phyloP scores from a whole-genome alignment of 2,329 filamentous ascomycete genomes.

The Sarocladiaceae sp. region DNA sequence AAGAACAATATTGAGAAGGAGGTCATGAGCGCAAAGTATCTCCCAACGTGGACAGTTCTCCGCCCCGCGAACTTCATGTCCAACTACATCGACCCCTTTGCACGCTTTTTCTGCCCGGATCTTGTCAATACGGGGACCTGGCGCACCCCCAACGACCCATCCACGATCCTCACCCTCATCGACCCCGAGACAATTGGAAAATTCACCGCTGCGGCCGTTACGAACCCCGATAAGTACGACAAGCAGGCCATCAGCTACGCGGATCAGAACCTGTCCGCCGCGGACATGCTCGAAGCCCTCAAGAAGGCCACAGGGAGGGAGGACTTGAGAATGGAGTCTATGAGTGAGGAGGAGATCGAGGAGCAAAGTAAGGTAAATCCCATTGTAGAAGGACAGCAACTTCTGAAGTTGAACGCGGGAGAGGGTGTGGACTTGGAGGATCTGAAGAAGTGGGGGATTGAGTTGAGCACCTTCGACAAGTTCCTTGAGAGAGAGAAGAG shows the following conservation, averaged over 20 bases:
- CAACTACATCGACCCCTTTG: slow-evolving; percentile 39
- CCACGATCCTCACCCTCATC: slow-evolving; percentile 32
- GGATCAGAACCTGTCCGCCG: slow-evolving; percentile 30
- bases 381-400: slow-evolving; percentile 24
- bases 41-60: slow-evolving; percentile 38
- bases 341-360: slow-evolving; percentile 34
- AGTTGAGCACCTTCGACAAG: slow-evolving; percentile 33
- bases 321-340: slow-evolving; percentile 28
- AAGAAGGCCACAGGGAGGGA: slow-evolving; percentile 25
- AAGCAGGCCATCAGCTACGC: slow-evolving; percentile 32
- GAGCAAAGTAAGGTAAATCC: slow-evolving; percentile 27
- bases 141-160: slow-evolving; percentile 24
- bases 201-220: slow-evolving; percentile 36
- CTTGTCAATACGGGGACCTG: slow-evolving; percentile 31
- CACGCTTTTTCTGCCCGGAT: slow-evolving; percentile 29
- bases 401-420: slow-evolving; percentile 19
- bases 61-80: slow-evolving; percentile 45
- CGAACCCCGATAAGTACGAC: slow-evolving; percentile 33
- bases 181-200: slow-evolving; percentile 41
- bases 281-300: slow-evolving; percentile 30
- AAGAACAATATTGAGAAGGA: slow-evolving; percentile 37
- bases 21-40: slow-evolving; percentile 28
- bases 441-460: slow-evolving; percentile 30
- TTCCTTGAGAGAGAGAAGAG: slow-evolving; percentile 36
- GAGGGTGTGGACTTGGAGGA: slow-evolving; percentile 30